Percentiles rank a stretch among this genome's conserved stretches.
Conservation (phyloP, 495 filamentous ascomycete genomes). For the Glarea lozoyensis region DNA sequence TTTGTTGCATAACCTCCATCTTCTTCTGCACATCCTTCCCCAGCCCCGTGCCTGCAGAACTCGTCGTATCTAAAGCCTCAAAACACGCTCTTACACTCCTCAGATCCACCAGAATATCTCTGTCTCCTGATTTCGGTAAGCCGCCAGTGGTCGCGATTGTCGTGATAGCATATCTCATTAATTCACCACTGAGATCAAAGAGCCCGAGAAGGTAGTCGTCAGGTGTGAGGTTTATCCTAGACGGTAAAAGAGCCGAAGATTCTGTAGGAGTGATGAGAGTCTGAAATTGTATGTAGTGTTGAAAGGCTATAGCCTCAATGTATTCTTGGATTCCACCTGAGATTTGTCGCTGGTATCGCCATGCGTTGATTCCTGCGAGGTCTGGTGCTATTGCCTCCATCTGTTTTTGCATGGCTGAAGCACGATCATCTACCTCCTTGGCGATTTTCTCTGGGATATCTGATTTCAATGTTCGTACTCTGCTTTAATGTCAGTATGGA, state of each 20-base stretch:
- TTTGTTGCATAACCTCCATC: constrained; percentile 73
- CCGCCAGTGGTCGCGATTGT: constrained; percentile 56
- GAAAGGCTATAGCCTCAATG: constrained; percentile 67
- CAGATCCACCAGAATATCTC: constrained; percentile 67
- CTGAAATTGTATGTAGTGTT: constrained; percentile 76
- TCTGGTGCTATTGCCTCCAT: constrained; percentile 62
- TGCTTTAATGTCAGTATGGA: constrained; percentile 24
- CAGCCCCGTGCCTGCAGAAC: constrained; percentile 33
- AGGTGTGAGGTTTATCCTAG: constrained; percentile 48
- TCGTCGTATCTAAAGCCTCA: constrained; percentile 53
- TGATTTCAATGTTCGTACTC: constrained; percentile 53
- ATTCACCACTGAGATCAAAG: constrained; percentile 86
- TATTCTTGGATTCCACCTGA: constrained; percentile 79
- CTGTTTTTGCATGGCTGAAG: constrained; percentile 56
- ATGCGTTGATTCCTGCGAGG: constrained; percentile 65
- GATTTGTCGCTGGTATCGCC: constrained; percentile 73
- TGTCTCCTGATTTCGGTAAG: constrained; percentile 23
- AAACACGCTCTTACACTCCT: constrained; percentile 62
- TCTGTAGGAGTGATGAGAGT: constrained; percentile 58
- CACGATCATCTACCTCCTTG: constrained; percentile 53
- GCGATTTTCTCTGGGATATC: constrained; percentile 56
- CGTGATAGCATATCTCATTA: constrained; percentile 93
- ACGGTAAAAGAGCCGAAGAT: constrained; percentile 27
- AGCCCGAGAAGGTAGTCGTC: constrained; percentile 88
- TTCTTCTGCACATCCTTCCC: constrained; percentile 66